Evolutionary conservation across 139 green algal species (phyloP).

Genomic region (Tetradesmus obliquus): DNA sequence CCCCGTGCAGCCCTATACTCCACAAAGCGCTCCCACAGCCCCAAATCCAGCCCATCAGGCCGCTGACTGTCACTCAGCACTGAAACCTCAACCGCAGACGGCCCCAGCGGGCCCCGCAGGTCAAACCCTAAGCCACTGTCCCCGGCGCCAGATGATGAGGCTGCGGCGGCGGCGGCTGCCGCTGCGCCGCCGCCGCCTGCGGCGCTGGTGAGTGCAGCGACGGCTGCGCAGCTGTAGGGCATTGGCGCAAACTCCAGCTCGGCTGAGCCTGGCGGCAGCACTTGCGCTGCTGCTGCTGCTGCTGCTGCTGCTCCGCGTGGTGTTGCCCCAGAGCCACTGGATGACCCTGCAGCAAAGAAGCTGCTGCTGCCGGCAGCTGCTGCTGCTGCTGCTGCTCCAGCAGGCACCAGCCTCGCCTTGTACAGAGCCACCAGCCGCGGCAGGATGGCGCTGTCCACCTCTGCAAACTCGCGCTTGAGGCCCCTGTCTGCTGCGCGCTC

Average conservation of each 20-base stretch:
- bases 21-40: slow-evolving; percentile 54
- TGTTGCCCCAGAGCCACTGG: neutral
- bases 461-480: slow-evolving; percentile 31
- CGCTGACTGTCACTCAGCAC: slow-evolving; percentile 8
- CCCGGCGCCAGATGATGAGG: neutral
- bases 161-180: slow-evolving; percentile 8
- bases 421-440: slow-evolving; percentile 28
- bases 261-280: neutral
- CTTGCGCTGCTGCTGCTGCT: neutral
- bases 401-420: slow-evolving; percentile 24
- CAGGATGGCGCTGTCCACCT: neutral
- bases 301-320: neutral
- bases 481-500: neutral
- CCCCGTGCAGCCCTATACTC: slow-evolving; percentile 33
- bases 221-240: neutral
- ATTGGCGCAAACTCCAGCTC: slow-evolving; percentile 21
- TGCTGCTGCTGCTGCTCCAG: slow-evolving; percentile 5
- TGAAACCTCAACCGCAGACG: slow-evolving; percentile 21
- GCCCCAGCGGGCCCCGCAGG: slow-evolving; percentile 25
- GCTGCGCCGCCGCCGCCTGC: neutral
- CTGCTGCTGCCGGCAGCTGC: neutral
- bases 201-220: neutral
- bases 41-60: slow-evolving; percentile 54
- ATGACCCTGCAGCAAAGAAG: neutral
- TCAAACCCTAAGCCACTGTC: neutral